Percentiles rank a stretch among this genome's conserved stretches.
These are phyloP conservation scores for Hypsizygus ulmarius DNA, from an alignment of 1,284 basidiomycete species.

Conservation along the genomic window DNA sequence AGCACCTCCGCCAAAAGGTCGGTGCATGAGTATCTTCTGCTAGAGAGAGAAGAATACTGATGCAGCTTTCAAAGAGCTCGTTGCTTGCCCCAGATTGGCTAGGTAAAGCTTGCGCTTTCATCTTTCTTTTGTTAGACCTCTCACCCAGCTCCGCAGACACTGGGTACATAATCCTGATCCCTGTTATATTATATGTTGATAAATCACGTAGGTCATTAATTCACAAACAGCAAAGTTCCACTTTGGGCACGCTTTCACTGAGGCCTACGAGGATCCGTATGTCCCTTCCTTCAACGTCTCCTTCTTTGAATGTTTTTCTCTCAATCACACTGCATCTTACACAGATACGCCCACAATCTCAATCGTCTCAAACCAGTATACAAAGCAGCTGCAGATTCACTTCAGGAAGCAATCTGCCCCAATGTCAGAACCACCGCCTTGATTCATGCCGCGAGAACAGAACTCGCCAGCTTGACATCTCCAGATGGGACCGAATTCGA, in stretches of 20 bases:
- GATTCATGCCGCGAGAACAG: conserved; percentile 48
- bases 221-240: conserved; percentile 64
- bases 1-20: conserved; percentile 61
- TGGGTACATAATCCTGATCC: conserved; percentile 44
- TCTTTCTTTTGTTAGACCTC: conserved; percentile 11
- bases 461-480: conserved; percentile 38
- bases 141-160: conserved; percentile 39
- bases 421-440: conserved; percentile 44
- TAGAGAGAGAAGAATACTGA: neutral
- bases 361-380: conserved; percentile 58
- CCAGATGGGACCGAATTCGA: conserved; percentile 19
- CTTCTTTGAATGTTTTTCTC: neutral
- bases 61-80: conserved; percentile 49
- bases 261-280: conserved; percentile 62
- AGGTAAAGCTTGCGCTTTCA: conserved; percentile 39
- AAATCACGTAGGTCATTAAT: conserved; percentile 49
- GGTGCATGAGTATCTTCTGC: conserved; percentile 3
- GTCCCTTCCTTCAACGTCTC: conserved; percentile 20
- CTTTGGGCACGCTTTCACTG: conserved; percentile 51
- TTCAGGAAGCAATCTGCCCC: conserved; percentile 52
- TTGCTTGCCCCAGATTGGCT: conserved; percentile 65
- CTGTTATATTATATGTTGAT: neutral
- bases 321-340: conserved; percentile 1
- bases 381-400: conserved; percentile 42
- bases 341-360: conserved; percentile 51